Conservation (phyloP, 2,329 filamentous ascomycete species). For the Taxawa tesnikishii region DNA sequence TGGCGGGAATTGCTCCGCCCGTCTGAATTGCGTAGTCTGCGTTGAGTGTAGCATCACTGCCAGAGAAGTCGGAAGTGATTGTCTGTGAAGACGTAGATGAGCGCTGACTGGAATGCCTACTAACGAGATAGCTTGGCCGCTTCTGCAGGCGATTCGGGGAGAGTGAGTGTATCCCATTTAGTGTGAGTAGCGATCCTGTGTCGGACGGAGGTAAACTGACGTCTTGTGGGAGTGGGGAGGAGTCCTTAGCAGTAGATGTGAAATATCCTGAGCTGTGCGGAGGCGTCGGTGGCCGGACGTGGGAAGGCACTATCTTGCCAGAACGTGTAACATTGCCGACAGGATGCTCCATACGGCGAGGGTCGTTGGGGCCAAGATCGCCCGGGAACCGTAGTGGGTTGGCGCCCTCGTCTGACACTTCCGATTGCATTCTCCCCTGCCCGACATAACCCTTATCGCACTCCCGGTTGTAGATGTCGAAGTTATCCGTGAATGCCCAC, state of each 20-base stretch:
- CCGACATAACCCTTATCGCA: too few species aligned
- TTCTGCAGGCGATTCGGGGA: slow-evolving; percentile 18
- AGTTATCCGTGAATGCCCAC: slow-evolving; percentile 10
- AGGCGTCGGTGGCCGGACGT: neutral
- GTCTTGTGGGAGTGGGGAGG: slow-evolving; percentile 2
- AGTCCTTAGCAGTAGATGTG: neutral
- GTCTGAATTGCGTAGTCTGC: slow-evolving; percentile 75
- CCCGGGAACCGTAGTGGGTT: too few species aligned
- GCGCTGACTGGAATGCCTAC: slow-evolving; percentile 43
- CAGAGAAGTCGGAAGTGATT: slow-evolving; percentile 45
- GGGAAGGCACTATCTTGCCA: too few species aligned
- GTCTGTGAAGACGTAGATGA: slow-evolving; percentile 46
- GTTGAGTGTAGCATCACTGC: slow-evolving; percentile 64
- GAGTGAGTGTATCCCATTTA: slow-evolving; percentile 11
- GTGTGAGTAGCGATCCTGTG: slow-evolving; percentile 2
- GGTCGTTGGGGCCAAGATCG: too few species aligned
- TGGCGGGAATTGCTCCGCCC: slow-evolving; percentile 55
- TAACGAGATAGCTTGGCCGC: slow-evolving; percentile 43
- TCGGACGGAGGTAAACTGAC: neutral
- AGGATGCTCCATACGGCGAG: too few species aligned
- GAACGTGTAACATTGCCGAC: too few species aligned
- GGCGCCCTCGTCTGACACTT: too few species aligned
- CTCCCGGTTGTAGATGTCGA: too few species aligned
- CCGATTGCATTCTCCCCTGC: too few species aligned
- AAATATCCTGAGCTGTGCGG: neutral